phyloP scores from a whole-genome alignment of 2,329 filamentous ascomycete genomes.

The Sclerotiophoma versabilis region DNA sequence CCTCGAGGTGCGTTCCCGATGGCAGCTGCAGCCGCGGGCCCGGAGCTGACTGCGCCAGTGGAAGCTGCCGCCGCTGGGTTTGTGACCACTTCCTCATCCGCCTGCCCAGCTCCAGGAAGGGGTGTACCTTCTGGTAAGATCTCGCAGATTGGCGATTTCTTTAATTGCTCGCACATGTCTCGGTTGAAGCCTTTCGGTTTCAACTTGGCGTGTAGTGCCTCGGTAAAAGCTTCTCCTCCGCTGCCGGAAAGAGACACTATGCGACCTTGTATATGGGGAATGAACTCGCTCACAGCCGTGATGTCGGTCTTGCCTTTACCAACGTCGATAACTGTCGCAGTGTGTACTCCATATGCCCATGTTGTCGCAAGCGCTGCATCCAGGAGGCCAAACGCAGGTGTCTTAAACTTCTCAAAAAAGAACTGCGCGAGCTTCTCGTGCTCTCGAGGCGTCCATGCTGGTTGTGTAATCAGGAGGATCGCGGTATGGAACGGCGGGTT shows the following conservation, averaged over 20 bases:
- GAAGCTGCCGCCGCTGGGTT: constrained; percentile 66
- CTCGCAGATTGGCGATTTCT: constrained; percentile 69
- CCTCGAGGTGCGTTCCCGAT: constrained; percentile 58
- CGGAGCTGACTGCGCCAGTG: constrained; percentile 59
- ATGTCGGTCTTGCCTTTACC: constrained; percentile 92
- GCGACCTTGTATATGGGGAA: constrained; percentile 73
- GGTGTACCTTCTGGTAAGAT: constrained; percentile 63
- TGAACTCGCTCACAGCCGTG: constrained; percentile 85
- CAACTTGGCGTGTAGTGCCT: constrained; percentile 72
- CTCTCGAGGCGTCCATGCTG: constrained; percentile 88
- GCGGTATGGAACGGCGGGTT: constrained; percentile 94
- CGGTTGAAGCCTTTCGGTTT: constrained; percentile 62
- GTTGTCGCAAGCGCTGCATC: constrained; percentile 84
- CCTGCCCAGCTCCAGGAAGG: constrained; percentile 59
- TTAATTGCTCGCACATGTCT: constrained; percentile 71
- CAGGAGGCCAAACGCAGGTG: constrained; percentile 88
- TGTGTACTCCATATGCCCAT: constrained; percentile 81
- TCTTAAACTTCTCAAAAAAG: constrained; percentile 97
- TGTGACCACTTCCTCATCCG: constrained; percentile 46
- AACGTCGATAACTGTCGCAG: constrained; percentile 87
- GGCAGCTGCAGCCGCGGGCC: constrained; percentile 52
- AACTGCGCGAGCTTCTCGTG: constrained; percentile 89
- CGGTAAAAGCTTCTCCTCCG: constrained; percentile 88
- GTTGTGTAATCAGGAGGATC: constrained; percentile 87
- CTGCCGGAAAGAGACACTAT: constrained; percentile 69